phyloP scores from a whole-genome alignment of 2,329 filamentous ascomycete species.

The Penicillium sp. region DNA sequence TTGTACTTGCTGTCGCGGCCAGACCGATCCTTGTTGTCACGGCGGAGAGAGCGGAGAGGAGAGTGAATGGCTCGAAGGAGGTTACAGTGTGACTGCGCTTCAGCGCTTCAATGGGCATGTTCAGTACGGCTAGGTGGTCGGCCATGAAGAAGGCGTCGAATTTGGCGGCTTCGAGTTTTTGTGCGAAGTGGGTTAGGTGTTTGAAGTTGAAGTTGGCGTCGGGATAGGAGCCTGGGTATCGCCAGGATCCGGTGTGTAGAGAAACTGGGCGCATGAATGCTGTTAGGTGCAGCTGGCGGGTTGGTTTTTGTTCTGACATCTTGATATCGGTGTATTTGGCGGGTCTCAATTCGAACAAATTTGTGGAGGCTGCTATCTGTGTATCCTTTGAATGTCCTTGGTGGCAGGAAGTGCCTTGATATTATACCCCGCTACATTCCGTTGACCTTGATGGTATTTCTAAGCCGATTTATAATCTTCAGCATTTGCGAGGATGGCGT shows the following conservation, averaged over 20 bases:
- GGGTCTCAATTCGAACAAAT: neutral
- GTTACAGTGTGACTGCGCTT: conserved; percentile 56
- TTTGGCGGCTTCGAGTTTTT: conserved; percentile 52
- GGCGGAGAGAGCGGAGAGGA: conserved; percentile 48
- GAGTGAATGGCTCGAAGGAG: conserved; percentile 55
- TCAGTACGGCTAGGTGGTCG: conserved; percentile 52
- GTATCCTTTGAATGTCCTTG: neutral
- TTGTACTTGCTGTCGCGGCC: conserved; percentile 51
- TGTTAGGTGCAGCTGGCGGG: conserved; percentile 49
- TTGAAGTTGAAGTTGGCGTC: conserved; percentile 57
- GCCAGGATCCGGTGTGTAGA: conserved; percentile 55
- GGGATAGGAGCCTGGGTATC: conserved; percentile 52
- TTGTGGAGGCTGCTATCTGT: neutral
- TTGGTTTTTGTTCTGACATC: conserved; percentile 15
- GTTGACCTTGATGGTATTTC: neutral
- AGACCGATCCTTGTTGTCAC: conserved; percentile 51
- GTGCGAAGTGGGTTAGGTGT: conserved; percentile 52
- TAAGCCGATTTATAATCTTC: conserved; percentile 3
- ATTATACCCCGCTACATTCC: neutral
- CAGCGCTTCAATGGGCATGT: conserved; percentile 55
- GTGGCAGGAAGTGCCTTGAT: neutral
- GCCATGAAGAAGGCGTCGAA: conserved; percentile 58
- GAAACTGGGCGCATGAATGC: conserved; percentile 58
- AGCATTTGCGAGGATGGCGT: neutral
- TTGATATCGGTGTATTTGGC: neutral